Evolutionary conservation across 1,284 basidiomycete genomes (phyloP), one percentile per base, ranked within the genome.

Genomic region (Puccinia hordei): DNA sequence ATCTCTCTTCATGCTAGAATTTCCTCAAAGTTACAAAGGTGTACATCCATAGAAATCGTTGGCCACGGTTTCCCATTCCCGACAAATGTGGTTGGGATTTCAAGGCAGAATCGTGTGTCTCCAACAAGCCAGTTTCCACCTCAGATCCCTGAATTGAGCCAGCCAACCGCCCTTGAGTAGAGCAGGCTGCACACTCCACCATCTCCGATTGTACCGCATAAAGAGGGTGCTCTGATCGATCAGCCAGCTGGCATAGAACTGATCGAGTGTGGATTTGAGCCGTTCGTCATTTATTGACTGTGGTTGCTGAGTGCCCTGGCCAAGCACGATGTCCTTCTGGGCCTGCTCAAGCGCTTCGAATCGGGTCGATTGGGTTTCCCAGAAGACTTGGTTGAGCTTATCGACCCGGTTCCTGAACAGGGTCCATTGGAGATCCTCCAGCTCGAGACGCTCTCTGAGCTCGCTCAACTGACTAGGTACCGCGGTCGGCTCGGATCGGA

Each of bases 361-460:
- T 35, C 66, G 22, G 0, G 81, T 68, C 73, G 84, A 83, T 33
- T 81, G 82, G 13, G 80, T 44, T 2, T 81, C 57, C 84, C 84
- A 84, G 46, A 84, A 84, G n/a, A 81, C 77, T 73, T 84, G 83
- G 66, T 83, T 83, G 78, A 84, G 82, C 24, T 73, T 61, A 72
- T 84, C 84, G 63, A 83, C 63, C 13, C 84, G 82, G 75, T 83
- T 82, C 51, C 82, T 73, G 12, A 81, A 80, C 13, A 83, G 61
- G n/a, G 82, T 82, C 83, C 83, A 84, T 22, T 83, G 83, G 59
- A 84, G 81, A 74, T 84, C 84, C n/a, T 81, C 46, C 8, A 82
- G 51, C 35, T 84, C 63, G 33, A 77, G 41, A 6, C 35, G 63
- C 3, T 19, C 68, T n/a, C 55, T 49, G 6, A 82, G 30, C 81